A percentile compares a stretch with the other conserved stretches of the same genome.
Conservation (phyloP, 2,329 filamentous ascomycete genomes). For the Neocucurbitaria cava region DNA sequence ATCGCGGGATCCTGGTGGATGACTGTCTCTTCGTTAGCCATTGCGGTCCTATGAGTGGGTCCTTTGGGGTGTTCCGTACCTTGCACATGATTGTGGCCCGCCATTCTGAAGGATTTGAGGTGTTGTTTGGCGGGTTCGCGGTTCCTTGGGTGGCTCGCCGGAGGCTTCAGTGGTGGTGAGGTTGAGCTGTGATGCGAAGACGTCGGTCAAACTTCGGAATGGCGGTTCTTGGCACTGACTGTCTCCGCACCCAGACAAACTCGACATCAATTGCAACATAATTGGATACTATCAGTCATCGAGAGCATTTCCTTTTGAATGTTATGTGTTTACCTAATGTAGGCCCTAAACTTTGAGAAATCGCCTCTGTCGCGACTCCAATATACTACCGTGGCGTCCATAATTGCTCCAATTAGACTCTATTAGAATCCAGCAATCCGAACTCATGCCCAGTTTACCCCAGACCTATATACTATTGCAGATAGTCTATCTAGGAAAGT, state of each 20-base stretch:
- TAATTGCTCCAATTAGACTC: no score
- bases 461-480: not conserved
- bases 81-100: slow-evolving; percentile 35
- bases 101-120: slow-evolving; percentile 32
- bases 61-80: slow-evolving; percentile 14
- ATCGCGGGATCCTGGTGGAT: slow-evolving; percentile 63
- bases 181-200: slow-evolving; percentile 23
- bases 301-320: no score
- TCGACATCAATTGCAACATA: not conserved
- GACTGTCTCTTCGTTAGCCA: slow-evolving; percentile 47
- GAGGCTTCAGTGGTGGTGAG: slow-evolving; percentile 10
- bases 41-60: slow-evolving; percentile 15
- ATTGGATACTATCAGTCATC: no score
- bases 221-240: slow-evolving; percentile 22
- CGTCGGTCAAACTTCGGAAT: slow-evolving; percentile 24
- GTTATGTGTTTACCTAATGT: no score
- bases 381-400: no score
- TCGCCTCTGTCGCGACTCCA: no score
- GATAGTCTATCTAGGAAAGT: not conserved
- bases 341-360: no score
- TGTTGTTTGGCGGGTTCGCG: slow-evolving; percentile 18
- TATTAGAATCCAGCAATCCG: no score
- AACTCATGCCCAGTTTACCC: no score
- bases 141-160: slow-evolving; percentile 12
- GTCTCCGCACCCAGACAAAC: not conserved